A percentile compares a stretch with the other conserved stretches of the same genome.
Evolutionary conservation across 108 stramenopile genomes (phyloP).

Genomic region (Pinguiococcus pyrenoidosus): DNA sequence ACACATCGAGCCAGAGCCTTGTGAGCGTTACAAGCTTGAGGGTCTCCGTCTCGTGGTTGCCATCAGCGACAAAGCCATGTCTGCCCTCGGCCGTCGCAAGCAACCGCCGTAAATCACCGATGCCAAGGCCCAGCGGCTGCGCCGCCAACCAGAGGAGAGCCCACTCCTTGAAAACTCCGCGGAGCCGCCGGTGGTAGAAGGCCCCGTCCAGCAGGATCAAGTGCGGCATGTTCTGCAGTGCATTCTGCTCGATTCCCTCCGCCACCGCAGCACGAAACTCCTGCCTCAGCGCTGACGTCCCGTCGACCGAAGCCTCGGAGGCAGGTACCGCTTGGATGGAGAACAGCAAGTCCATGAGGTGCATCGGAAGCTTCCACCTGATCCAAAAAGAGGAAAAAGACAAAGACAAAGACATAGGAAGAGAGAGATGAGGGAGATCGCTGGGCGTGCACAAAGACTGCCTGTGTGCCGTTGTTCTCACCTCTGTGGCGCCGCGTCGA

Average conservation of each 20-base stretch:
- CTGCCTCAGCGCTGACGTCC: too few relatives aligned
- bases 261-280: too few relatives aligned
- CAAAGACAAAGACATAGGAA: too few relatives aligned
- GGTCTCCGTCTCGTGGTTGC: constrained; percentile 1
- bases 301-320: too few relatives aligned
- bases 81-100: background rate
- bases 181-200: constrained; percentile 11
- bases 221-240: constrained; percentile 12
- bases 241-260: background rate
- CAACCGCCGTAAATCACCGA: background rate
- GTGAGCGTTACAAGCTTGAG: constrained; percentile 17
- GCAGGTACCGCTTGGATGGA: too few relatives aligned
- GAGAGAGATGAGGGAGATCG: too few relatives aligned
- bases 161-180: constrained; percentile 10
- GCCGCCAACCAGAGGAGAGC: constrained; percentile 4
- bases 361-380: constrained; percentile 18
- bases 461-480: too few relatives aligned
- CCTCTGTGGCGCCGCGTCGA: constrained; percentile 9
- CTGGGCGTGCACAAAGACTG: too few relatives aligned
- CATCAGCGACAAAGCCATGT: background rate
- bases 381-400: too few relatives aligned
- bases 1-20: constrained; percentile 10
- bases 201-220: constrained; percentile 3
- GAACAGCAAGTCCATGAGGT: constrained; percentile 19
- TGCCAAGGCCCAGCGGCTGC: background rate